A percentile compares a stretch with the other conserved stretches of the same genome.
Evolutionary conservation across 1,284 basidiomycete genomes (phyloP).

Genomic region (Entoloma clypeatum): DNA sequence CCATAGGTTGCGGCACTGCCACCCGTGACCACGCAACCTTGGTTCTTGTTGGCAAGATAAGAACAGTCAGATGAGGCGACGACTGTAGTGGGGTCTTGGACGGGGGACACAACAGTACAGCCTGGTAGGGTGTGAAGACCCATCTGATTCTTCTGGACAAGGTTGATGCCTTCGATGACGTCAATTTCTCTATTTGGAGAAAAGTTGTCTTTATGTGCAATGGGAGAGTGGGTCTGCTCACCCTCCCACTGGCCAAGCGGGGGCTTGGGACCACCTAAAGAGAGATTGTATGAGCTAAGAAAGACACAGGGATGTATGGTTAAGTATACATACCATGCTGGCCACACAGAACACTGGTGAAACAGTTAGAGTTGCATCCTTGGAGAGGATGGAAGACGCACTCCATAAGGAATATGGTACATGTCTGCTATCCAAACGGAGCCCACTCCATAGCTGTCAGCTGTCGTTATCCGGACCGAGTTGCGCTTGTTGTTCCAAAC

Average conservation of each 20-base stretch:
- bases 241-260: conserved; percentile 61
- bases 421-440: conserved; percentile 66
- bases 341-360: conserved; percentile 68
- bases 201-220: not conserved
- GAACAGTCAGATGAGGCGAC: conserved; percentile 62
- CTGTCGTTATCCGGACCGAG: conserved; percentile 60
- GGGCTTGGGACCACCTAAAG: conserved; percentile 53
- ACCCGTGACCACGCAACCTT: conserved; percentile 61
- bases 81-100: conserved; percentile 45
- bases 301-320: not conserved
- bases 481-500: conserved; percentile 64
- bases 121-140: conserved; percentile 64
- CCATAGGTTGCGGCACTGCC: conserved; percentile 58
- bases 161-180: conserved; percentile 74
- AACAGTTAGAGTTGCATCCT: conserved; percentile 5
- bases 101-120: conserved; percentile 48
- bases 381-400: conserved; percentile 26
- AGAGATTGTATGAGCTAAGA: not conserved
- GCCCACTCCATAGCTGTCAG: conserved; percentile 56
- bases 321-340: conserved; percentile 51
- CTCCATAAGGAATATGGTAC: conserved; percentile 67
- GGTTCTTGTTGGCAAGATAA: conserved; percentile 47
- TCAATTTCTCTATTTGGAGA: conserved; percentile 55
- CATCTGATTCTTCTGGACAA: conserved; percentile 59
- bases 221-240: conserved; percentile 24